Percentiles rank a stretch among this genome's conserved stretches.
Conservation (phyloP, 2,329 filamentous ascomycete species). For the Orbilia oligospora region DNA sequence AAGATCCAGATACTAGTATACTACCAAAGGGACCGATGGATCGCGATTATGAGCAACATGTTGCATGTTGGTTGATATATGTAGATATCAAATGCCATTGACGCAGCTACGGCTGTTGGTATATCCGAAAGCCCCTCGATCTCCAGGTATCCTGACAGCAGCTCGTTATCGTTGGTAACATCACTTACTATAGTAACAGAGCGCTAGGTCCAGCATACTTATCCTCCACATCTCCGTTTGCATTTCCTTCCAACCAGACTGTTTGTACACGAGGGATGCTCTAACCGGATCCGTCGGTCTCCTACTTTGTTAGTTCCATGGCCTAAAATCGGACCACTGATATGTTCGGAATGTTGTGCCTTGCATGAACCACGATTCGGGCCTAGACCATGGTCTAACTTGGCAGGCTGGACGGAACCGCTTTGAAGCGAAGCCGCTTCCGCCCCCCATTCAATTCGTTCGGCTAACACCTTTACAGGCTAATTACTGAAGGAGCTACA, state of each 20-base stretch:
- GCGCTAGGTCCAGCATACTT: background rate
- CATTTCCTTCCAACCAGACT: background rate
- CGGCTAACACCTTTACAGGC: background rate
- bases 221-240: background rate
- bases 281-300: conserved; percentile 17
- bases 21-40: too few species aligned
- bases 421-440: background rate
- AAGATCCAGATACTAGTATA: too few species aligned
- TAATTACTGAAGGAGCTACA: too few species aligned
- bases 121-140: background rate
- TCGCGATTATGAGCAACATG: too few species aligned
- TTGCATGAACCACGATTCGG: conserved; percentile 1
- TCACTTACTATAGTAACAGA: background rate
- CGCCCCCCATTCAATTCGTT: conserved; percentile 9
- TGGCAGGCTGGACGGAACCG: background rate
- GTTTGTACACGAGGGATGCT: background rate
- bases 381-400: conserved; percentile 4
- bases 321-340: background rate
- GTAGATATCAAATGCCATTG: too few species aligned
- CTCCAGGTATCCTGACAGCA: background rate
- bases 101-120: background rate
- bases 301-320: background rate
- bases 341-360: conserved; percentile 10
- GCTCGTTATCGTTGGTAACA: background rate
- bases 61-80: background rate